Percentiles rank a stretch among this genome's conserved stretches.
Evolutionary conservation across 2,329 filamentous ascomycete genomes (phyloP).

Genomic region (Xylaria sp.): DNA sequence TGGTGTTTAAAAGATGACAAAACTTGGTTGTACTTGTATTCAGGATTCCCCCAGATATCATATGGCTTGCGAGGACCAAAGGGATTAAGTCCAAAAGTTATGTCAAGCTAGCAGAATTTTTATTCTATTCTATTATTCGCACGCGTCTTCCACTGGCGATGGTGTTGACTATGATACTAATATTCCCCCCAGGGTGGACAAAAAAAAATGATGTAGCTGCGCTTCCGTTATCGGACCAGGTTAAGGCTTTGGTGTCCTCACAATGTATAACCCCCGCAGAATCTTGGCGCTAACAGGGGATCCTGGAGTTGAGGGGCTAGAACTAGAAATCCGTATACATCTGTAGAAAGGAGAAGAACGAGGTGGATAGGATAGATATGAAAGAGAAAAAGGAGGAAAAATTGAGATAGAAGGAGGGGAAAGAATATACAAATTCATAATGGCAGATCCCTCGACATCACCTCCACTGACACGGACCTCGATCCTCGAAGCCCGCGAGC

Average conservation of each 20-base stretch:
- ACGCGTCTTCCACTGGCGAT: background rate
- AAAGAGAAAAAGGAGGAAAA: background rate
- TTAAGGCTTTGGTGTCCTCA: background rate
- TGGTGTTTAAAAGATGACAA: constrained; percentile 34
- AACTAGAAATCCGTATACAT: background rate
- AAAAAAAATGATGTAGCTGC: too few relatives aligned
- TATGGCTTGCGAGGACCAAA: constrained; percentile 37
- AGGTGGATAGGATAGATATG: background rate
- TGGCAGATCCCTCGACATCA: constrained; percentile 64
- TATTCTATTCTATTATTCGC: constrained; percentile 14
- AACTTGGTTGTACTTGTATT: constrained; percentile 51
- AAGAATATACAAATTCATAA: constrained; percentile 41
- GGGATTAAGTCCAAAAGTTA: constrained; percentile 40
- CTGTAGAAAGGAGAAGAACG: background rate
- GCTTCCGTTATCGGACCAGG: constrained; percentile 31
- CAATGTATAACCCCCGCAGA: constrained; percentile 1
- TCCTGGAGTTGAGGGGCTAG: background rate
- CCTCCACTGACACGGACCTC: constrained; percentile 77
- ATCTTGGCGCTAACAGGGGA: background rate
- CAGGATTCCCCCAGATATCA: constrained; percentile 47
- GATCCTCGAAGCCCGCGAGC: constrained; percentile 74
- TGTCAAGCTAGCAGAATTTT: constrained; percentile 34
- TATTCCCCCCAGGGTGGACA: too few relatives aligned
- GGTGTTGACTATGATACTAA: background rate
- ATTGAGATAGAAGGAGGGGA: constrained; percentile 7